Conservation (phyloP, 2,329 filamentous ascomycete species). For the Talaromyces islandicus region DNA sequence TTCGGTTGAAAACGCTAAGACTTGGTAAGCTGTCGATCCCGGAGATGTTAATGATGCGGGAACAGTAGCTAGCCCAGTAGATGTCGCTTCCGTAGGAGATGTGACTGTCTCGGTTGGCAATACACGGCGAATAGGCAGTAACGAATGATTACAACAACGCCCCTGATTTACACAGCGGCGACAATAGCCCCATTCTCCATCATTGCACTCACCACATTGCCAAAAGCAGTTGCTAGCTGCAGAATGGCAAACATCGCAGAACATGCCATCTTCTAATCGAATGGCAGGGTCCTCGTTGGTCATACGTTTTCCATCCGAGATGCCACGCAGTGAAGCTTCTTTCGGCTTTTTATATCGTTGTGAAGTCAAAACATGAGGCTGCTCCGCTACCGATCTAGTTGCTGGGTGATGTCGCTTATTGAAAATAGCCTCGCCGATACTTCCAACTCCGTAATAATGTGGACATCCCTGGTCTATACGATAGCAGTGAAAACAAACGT, state of each 20-base stretch:
- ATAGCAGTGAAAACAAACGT: constrained; percentile 78
- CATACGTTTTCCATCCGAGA: constrained; percentile 42
- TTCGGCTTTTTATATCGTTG: constrained; percentile 28
- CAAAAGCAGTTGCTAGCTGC: constrained; percentile 82
- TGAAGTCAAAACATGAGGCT: constrained; percentile 47
- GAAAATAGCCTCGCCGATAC: constrained; percentile 63
- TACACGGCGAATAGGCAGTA: constrained; percentile 68
- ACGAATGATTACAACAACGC: constrained; percentile 70
- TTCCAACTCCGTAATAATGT: constrained; percentile 84
- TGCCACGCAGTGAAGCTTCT: constrained; percentile 18
- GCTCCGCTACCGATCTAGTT: constrained; percentile 37
- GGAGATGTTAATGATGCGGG: constrained; percentile 27
- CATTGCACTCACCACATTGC: constrained; percentile 81
- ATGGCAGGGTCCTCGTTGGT: constrained; percentile 62
- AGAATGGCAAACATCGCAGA: constrained; percentile 69
- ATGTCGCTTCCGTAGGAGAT: constrained; percentile 11
- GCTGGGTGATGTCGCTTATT: constrained; percentile 41
- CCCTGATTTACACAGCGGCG: constrained; percentile 80
- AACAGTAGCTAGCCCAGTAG: constrained; percentile 20
- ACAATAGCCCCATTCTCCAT: constrained; percentile 93
- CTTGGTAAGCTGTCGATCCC: constrained; percentile 52
- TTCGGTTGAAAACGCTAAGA: constrained; percentile 64
- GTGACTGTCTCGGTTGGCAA: constrained; percentile 13
- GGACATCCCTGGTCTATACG: constrained; percentile 68
- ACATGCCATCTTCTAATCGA: constrained; percentile 71